A percentile compares a stretch with the other conserved stretches of the same genome.
phyloP scores from a whole-genome alignment of 129 eudicot species.

The Helianthus annuus region HanXRQr2.0-SUNRISE NC_035437.2:172077850-172078349 shows the following conservation, averaged over 20 bases:
- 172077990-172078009: not conserved
- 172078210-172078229: conserved; percentile 29
- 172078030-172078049: not conserved
- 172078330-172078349: not conserved
- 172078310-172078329: conserved; percentile 3
- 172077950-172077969: too few species aligned
- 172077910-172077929: too few species aligned
- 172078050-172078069: not conserved
- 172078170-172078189: conserved; percentile 7
- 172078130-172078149: conserved; percentile 36
- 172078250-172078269: not conserved
- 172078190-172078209: not conserved
- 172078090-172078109: conserved; percentile 13
- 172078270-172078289: not conserved
- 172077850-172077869: too few species aligned
- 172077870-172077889: too few species aligned
- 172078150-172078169: conserved; percentile 45
- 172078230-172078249: conserved; percentile 17
- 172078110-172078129: conserved; percentile 57
- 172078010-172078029: not conserved
- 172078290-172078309: not conserved
- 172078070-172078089: not conserved
- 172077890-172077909: too few species aligned
- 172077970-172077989: not conserved
- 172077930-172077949: too few species aligned